Base-by-base conservation (phyloP, 2,329 filamentous ascomycete genomes). In the Penicillium verrucosum region DNA sequence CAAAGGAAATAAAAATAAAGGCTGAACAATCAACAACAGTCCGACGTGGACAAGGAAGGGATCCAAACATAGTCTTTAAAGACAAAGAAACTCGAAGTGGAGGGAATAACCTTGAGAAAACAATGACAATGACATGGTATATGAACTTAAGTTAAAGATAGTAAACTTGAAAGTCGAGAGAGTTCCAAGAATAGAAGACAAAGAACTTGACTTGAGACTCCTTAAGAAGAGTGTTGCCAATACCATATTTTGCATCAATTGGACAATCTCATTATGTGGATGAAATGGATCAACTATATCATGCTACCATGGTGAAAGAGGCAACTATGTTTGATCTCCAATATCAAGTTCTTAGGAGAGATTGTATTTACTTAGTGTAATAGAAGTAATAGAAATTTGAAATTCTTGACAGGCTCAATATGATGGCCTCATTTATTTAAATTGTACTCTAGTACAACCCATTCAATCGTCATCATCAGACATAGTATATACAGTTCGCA, bases 401-500 rank as follows among this genome's bases (percentile, higher is more conserved):
- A 34, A 55, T 30, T 18, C 12, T 38, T 51, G 30, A 55, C 32
- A 8, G 11, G 29, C 7, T 54, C 18, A 40, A n/a, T 11, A 9
- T 30, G 30, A 37, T 38, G 10, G 16, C 25, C 46, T 36, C 44
- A 50, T 50, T 1, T 50, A 37, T 43, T 46, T 16, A 1, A 21
- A 7, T 30, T 40, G 12, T 54, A 23, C 40, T 18, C 21, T 2
- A 32, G n/a, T 14, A 32, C 27, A 54, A 27, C 8, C 5, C 21
- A 18, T 42, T 54, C 37, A 14, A 36, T 47, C 42, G 16, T 57
- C 30, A 48, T 53, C 36, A 14, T 56, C 40, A 47, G 32, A 32
- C 14, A 53, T 34, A 29, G 21, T 54, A 57, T 57, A n/a, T 57
- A 48, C 50, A 54, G 9, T 48, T 42, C n/a, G 27, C 7, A 40